Percentiles rank a stretch among this genome's conserved stretches.
phyloP scores from a whole-genome alignment of 179 eudicot species.

The Monotropa hypopitys region DNA sequence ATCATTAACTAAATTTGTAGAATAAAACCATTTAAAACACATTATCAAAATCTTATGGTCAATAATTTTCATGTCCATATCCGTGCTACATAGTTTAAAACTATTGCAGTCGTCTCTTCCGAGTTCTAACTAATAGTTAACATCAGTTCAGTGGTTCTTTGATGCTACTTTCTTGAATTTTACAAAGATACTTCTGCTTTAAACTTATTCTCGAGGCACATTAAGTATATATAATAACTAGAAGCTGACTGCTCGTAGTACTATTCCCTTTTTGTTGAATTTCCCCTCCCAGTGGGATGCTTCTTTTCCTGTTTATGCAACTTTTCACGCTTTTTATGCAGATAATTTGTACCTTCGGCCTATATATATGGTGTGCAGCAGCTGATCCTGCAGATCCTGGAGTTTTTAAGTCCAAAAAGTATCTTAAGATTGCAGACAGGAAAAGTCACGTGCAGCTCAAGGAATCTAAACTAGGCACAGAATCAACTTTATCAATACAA shows the following conservation, averaged over 20 bases:
- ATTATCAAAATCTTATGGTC: no score
- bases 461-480: constrained; percentile 45
- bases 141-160: not conserved
- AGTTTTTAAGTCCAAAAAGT: constrained; percentile 91
- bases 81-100: no score
- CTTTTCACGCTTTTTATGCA: constrained; percentile 17
- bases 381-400: constrained; percentile 96
- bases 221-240: not conserved
- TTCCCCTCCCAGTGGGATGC: not conserved
- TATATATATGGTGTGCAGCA: constrained; percentile 97
- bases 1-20: no score
- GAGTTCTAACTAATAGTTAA: not conserved
- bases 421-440: constrained; percentile 36
- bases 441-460: constrained; percentile 23
- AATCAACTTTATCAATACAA: constrained; percentile 41
- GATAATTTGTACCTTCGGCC: constrained; percentile 61
- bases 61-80: no score
- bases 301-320: not conserved
- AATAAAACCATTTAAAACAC: no score
- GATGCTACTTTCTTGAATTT: not conserved
- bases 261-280: not conserved
- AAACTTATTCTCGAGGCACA: not conserved
- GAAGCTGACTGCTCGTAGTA: not conserved
- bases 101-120: not conserved
- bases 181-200: not conserved